phyloP scores from a whole-genome alignment of 2,329 filamentous ascomycete genomes.

The Aspergillus sojae region DNA sequence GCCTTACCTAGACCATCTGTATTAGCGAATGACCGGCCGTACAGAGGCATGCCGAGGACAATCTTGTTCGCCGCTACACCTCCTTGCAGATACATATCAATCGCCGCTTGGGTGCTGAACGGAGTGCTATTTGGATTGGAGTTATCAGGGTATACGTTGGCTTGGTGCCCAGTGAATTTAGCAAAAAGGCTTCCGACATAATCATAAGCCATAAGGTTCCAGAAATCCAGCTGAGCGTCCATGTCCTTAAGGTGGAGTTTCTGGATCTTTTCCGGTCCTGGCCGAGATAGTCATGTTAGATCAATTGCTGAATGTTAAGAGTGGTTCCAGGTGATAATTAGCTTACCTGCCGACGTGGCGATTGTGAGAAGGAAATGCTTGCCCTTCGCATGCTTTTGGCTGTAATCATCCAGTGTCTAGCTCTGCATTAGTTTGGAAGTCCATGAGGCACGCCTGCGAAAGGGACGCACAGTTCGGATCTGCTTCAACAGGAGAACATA shows the following conservation, averaged over 20 bases:
- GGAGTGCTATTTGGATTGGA: constrained; percentile 68
- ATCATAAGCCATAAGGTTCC: constrained; percentile 79
- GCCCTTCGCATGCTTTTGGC: constrained; percentile 38
- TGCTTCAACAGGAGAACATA: constrained; percentile 39
- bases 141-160: constrained; percentile 70
- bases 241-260: constrained; percentile 47
- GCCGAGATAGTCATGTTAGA: not conserved
- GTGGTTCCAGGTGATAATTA: not conserved
- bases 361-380: constrained; percentile 52
- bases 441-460: not conserved
- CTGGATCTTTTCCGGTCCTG: constrained; percentile 22
- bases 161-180: constrained; percentile 69
- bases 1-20: constrained; percentile 73
- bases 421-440: not conserved
- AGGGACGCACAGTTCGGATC: constrained; percentile 29
- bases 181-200: constrained; percentile 79
- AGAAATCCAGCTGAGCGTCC: constrained; percentile 54
- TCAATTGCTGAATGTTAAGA: not conserved
- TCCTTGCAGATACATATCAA: constrained; percentile 68
- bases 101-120: constrained; percentile 72
- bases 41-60: constrained; percentile 87
- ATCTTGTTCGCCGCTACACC: constrained; percentile 72
- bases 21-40: constrained; percentile 80
- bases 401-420: constrained; percentile 47
- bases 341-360: constrained; percentile 47